These are phyloP conservation scores for Apiotrichum veenhuisii DNA, from an alignment of 1,284 basidiomycete species.

Conservation along the genomic window DNA sequence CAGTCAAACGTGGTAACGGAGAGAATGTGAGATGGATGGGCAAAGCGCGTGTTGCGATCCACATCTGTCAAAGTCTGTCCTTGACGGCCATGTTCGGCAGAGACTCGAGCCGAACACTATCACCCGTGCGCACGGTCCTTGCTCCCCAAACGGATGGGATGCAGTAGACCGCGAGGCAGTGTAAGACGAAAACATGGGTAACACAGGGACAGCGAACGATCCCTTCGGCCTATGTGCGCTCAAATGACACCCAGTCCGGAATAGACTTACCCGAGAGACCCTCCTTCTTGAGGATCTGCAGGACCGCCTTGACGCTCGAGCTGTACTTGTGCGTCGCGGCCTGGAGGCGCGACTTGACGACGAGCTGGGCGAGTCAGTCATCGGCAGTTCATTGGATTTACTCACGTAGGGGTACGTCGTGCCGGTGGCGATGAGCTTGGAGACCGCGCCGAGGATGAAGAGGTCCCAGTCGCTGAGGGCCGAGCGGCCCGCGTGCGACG, in stretches of 20 bases:
- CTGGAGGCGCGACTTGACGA: constrained; percentile 51
- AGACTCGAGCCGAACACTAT: too few relatives aligned
- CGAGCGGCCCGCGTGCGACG: constrained; percentile 44
- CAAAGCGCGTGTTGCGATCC: too few relatives aligned
- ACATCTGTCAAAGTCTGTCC: too few relatives aligned
- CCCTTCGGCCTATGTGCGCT: neutral
- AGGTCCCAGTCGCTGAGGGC: constrained; percentile 77
- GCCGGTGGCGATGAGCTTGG: constrained; percentile 62
- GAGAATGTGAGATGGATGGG: too few relatives aligned
- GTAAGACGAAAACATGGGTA: too few relatives aligned
- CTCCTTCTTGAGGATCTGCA: constrained; percentile 65
- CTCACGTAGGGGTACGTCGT: constrained; percentile 50
- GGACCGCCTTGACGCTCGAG: constrained; percentile 44
- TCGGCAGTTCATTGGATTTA: neutral
- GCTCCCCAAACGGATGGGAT: too few relatives aligned
- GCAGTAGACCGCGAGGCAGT: too few relatives aligned
- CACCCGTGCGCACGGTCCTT: too few relatives aligned
- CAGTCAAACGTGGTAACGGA: too few relatives aligned
- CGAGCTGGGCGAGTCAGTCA: constrained; percentile 32
- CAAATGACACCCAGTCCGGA: neutral
- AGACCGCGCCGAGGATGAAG: constrained; percentile 83
- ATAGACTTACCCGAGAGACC: constrained; percentile 55
- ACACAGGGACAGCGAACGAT: too few relatives aligned
- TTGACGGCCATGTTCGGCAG: too few relatives aligned
- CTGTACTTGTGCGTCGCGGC: constrained; percentile 51